phyloP scores from a whole-genome alignment of 805 yeast species.

The Metschnikowia orientalis region DNA sequence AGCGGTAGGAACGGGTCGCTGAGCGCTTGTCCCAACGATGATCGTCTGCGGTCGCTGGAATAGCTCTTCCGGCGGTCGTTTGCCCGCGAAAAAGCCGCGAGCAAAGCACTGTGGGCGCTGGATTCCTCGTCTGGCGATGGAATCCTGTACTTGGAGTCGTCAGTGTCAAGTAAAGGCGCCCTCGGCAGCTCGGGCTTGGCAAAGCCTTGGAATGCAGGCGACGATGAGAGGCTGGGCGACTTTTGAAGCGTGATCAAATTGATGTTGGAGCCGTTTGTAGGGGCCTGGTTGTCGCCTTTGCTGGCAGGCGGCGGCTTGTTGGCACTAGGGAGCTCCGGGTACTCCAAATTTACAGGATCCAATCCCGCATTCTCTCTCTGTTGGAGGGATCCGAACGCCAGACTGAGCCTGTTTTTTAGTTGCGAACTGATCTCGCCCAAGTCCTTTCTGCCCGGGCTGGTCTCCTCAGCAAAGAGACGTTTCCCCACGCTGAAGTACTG shows the following conservation, averaged over 20 bases:
- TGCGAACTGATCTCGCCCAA: constrained; percentile 37
- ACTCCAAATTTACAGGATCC: constrained; percentile 21
- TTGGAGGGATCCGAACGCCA: constrained; percentile 40
- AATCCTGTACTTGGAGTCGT: constrained; percentile 6
- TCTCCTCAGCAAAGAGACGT: constrained; percentile 31
- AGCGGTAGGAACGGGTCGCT: constrained; percentile 7
- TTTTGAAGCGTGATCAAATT: constrained; percentile 3
- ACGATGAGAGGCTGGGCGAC: constrained; percentile 1
- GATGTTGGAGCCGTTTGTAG: background rate
- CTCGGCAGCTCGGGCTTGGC: constrained; percentile 1
- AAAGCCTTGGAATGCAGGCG: constrained; percentile 3
- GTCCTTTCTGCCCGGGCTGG: constrained; percentile 26
- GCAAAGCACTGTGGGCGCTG: constrained; percentile 44
- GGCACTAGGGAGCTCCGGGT: constrained; percentile 15
- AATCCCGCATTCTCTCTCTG: constrained; percentile 16
- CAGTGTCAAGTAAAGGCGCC: constrained; percentile 2
- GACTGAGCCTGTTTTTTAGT: constrained; percentile 33
- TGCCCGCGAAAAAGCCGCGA: constrained; percentile 35
- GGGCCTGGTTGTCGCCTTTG: constrained; percentile 11
- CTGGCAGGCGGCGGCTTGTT: constrained; percentile 21
- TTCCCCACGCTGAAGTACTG: constrained; percentile 39
- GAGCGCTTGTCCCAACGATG: constrained; percentile 10
- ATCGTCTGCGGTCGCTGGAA: constrained; percentile 11
- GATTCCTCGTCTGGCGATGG: constrained; percentile 38
- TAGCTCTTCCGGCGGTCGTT: constrained; percentile 15